Conservation (phyloP, 1,284 basidiomycete species). For the Vanrija sp. region DNA sequence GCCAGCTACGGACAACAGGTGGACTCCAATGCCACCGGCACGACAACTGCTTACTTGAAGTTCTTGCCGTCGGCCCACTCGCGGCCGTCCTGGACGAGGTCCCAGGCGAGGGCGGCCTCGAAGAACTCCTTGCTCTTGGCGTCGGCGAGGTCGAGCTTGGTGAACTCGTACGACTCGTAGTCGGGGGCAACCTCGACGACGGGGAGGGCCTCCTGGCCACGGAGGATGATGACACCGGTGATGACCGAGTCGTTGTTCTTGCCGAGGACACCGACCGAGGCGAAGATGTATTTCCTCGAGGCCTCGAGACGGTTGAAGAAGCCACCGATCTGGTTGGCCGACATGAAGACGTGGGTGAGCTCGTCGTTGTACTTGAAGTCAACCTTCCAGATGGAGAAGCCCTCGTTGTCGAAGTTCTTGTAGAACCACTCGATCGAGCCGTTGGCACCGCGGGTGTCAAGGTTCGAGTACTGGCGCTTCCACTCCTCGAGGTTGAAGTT, state of each 20-base stretch:
- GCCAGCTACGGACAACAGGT: neutral
- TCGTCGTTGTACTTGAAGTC: slow-evolving; percentile 97
- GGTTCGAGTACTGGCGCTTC: slow-evolving; percentile 97
- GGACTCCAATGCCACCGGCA: neutral
- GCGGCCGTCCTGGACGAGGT: slow-evolving; percentile 77
- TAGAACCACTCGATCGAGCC: slow-evolving; percentile 74
- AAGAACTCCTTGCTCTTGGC: slow-evolving; percentile 79
- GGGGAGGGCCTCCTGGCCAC: slow-evolving; percentile 64
- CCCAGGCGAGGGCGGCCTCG: slow-evolving; percentile 85
- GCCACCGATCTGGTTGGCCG: slow-evolving; percentile 72
- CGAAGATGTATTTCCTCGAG: slow-evolving; percentile 92
- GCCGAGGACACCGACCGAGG: slow-evolving; percentile 86
- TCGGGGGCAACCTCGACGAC: slow-evolving; percentile 84
- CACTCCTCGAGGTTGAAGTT: slow-evolving; percentile 94
- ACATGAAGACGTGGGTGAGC: slow-evolving; percentile 90
- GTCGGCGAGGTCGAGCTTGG: slow-evolving; percentile 59
- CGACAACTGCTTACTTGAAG: slow-evolving; percentile 42
- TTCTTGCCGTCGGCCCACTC: slow-evolving; percentile 62
- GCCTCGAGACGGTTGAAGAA: slow-evolving; percentile 96
- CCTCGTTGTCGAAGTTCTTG: slow-evolving; percentile 83
- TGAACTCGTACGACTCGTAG: slow-evolving; percentile 79
- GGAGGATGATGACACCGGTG: slow-evolving; percentile 72
- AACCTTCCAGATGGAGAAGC: slow-evolving; percentile 86
- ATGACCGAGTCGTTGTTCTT: slow-evolving; percentile 70
- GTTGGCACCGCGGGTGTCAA: slow-evolving; percentile 83